Evolutionary conservation across 1,284 basidiomycete genomes (phyloP), one percentile per base, ranked within the genome.

Genomic region (Xanthoconium separans): DNA sequence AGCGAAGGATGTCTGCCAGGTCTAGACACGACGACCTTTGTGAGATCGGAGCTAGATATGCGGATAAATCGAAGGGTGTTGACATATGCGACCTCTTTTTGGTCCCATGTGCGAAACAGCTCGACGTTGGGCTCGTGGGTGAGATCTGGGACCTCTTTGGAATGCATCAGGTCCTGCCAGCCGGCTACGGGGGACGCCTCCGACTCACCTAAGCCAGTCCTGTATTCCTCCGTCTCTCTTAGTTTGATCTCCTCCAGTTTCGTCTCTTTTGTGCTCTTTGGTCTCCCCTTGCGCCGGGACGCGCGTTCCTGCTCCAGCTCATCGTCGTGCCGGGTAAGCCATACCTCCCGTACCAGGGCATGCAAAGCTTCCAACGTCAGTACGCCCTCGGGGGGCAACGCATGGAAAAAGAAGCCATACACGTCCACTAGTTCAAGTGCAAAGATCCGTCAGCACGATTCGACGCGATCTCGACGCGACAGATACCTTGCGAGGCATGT

Each of bases 101-200:
- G 83, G 59, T 92, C 84, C 91, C 92, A 94, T 50, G 73, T 71
- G 49, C 86, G 81, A 69, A 94, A 89, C 6, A 94, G 75, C 18
- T 80, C 78, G 30, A 89, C 85, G n/a, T 84, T 93, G 11, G 77
- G 71, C 12, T 75, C 70, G 61, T 95, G 83, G 0, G 91, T 93
- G 42, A 95, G 76, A 70, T 95, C 92, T 16, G 85, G 82, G n/a
- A 95, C 80, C 73, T 95, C 92, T 93, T 44, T 50, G 20, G 4
- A 18, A 22, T 6, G 24, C 2, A 51, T 54, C 27, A 34, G 15
- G 15, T 34, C 13, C 15, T 27, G 33, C 52, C n/a, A 65, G 3
- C n/a, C 18, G 16, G 16, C 4, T 12, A 20, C 22, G 22, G 15
- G 20, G 11, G 37, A 47, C 20, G 16, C 12, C 11, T 31, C 15